Base-by-base conservation (phyloP, 2,329 filamentous ascomycete genomes). In the Atkinsonella hypoxylon region DNA sequence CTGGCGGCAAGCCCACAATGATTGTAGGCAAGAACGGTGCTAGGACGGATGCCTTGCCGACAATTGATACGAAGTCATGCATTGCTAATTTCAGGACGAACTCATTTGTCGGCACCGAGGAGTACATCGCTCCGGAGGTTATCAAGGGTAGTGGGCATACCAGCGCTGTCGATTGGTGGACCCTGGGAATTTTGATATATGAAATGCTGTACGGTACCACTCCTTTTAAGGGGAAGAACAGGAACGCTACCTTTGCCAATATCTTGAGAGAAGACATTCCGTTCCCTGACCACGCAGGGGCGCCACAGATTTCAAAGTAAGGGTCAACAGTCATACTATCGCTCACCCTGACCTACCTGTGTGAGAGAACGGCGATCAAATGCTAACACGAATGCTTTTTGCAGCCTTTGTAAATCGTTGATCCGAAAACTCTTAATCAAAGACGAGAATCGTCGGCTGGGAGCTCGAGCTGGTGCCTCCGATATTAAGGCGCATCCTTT, bases 151-250 rank as follows among this genome's bases (percentile, higher is more conserved):
- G 91, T 63, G 93, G 93, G 22, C 93, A 98, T 69, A 98, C 93
- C 8, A 97, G 91, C 64, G 93, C 93, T 13, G 93, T 98, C 13
- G 93, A 98, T 67, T 98, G 93, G 93, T 98, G 93, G 93, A 98
- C 93, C 0, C 70, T 98, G 49, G 93, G 93, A 18, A 97, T 98
- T 58, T 71, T 98, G 62, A 89, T 98, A 51, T 98, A 97, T 67
- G 93, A 98, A 69, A 98, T 98, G 93, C 76, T 98, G 36, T 98
- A 91, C 70, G 93, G 93, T 50, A 98, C 91, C 0, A 98, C 93
- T 0, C 93, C 93, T 1, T 98, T 98, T 78, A 98, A 98, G 74
- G 93, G 93, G 59, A 97, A 98, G 79, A 98, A 96, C 69, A 82
- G 93, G 39, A 98, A 97, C 61, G 89, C 90, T 13, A 98, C 93